Base-by-base conservation (phyloP, 345 rosid species). In the Populus deltoides region DNA sequence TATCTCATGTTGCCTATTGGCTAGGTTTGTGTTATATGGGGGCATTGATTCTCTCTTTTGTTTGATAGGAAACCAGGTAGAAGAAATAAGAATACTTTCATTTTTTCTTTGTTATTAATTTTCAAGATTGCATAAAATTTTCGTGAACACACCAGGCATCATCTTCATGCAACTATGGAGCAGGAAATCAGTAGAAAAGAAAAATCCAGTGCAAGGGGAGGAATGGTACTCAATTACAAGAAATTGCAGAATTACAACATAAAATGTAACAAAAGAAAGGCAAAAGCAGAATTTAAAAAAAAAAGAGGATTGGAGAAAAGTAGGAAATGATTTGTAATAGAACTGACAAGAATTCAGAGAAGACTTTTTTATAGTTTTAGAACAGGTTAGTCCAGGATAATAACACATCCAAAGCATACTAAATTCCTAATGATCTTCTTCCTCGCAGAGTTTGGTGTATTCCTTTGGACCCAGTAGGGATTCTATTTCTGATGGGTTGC, bases 361-460 rank as follows among this genome's bases (percentile, higher is more conserved):
- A 39, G 17, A 31, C 63, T n/a, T 59, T 53, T 59, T 24, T 59
- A 59, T 7, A 10, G n/a, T 8, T 41, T 39, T 13, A 31, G 57
- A 36, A 45, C 43, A 63, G 24, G 39, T 73, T 27, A 53, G 29
- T 16, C 15, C 70, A 59, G 13, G 49, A 49, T 8, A 6, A 65
- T 12, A 66, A 3, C 29, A 59, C 24, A 63, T 72, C 10, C 20
- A 10, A 41, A n/a, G 55, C 49, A 8, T 7, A 1, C 7, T 33
- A 15, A 66, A 47, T 25, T 71, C 79, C 87, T 92, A 92, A 81
- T 92, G 99, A 80, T 90, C 95, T 89, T 92, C 99, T 74, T 96
- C 98, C 84, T 96, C 93, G 27, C 97, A 96, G 89, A 91, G 89
- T 81, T 96, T 92, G 24, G 89, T 88, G 89, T 92, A 96, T 73